Base-by-base conservation (phyloP, 1,284 basidiomycete species). In the Ustilago shanxiensis region DNA sequence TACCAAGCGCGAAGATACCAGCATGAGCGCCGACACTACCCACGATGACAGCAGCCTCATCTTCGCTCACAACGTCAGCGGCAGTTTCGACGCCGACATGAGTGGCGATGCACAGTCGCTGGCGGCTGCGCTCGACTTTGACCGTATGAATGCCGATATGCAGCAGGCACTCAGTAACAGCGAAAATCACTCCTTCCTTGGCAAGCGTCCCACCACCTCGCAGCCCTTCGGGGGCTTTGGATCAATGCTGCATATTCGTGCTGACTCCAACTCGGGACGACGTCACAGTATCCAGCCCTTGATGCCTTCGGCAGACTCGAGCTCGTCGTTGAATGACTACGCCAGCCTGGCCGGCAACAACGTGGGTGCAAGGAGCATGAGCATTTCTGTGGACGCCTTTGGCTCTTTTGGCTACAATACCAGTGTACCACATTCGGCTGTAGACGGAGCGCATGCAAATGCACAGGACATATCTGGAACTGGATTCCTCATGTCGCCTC, bases 401-500 rank as follows among this genome's bases (percentile, higher is more conserved):
- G 58, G 51, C n/a, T 22, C 60, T 3, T 60, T 68, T 49, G 57
- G 45, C n/a, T 60, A 62, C 69, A 53, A 53, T n/a, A 29, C 57
- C 2, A 37, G 29, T 3, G 57, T 50, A 26, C 29, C 65, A 37
- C 64, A 78, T 1, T 56, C 65, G 53, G 41, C 59, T 50, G 24
- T 62, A 0, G 56, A 60, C 18, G 51, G 53, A 47, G 53, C 49
- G 33, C 57, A 57, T 44, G 26, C 60, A 20, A 33, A 35, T 24
- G 26, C 52, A 31, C 70, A 63, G 3, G 56, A 63, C 57, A 29
- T 62, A 31, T 57, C 77, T 29, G 66, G 66, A 59, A 63, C 65
- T 41, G 80, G 79, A 18, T 81, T 75, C 59, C 79, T 83, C 49
- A 78, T 83, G 65, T 83, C 81, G n/a, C 81, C 81, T 2, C 81